phyloP scores from a whole-genome alignment of 495 filamentous ascomycete species.

The Delitschia confertaspora region DNA sequence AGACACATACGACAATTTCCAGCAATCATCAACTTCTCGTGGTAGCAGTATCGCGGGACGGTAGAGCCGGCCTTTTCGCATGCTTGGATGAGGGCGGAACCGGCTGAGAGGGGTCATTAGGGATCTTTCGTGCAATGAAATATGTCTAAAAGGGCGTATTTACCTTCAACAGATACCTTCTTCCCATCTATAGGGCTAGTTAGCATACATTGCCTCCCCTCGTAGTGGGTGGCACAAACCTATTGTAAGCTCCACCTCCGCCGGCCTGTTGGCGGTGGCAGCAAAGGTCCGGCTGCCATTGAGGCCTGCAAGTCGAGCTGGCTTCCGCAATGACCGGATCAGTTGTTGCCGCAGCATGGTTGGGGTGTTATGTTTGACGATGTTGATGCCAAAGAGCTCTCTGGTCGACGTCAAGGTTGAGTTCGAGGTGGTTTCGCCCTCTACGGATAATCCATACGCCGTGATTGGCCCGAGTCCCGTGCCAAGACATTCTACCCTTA shows the following conservation, averaged over 20 bases:
- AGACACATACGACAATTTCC: slow-evolving; percentile 99
- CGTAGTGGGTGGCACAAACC: slow-evolving; percentile 47
- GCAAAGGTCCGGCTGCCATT: slow-evolving; percentile 64
- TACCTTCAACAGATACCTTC: slow-evolving; percentile 93
- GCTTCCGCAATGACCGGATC: slow-evolving; percentile 76
- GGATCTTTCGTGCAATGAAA: slow-evolving; percentile 30
- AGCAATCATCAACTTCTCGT: slow-evolving; percentile 98
- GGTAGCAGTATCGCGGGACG: slow-evolving; percentile 98
- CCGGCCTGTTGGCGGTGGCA: slow-evolving; percentile 58
- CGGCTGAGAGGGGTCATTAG: slow-evolving; percentile 43
- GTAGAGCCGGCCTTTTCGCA: slow-evolving; percentile 93
- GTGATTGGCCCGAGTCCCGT: slow-evolving; percentile 28
- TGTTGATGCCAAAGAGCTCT: slow-evolving; percentile 30
- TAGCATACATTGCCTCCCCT: slow-evolving; percentile 26
- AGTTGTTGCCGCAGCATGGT: slow-evolving; percentile 85
- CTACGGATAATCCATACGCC: slow-evolving; percentile 14
- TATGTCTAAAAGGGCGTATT: slow-evolving; percentile 28
- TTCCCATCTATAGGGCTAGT: slow-evolving; percentile 67
- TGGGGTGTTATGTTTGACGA: slow-evolving; percentile 38
- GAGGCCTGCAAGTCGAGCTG: slow-evolving; percentile 53
- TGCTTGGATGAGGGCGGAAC: slow-evolving; percentile 94
- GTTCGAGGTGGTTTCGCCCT: neutral
- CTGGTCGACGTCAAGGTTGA: slow-evolving; percentile 9
- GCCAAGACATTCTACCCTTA: no score
- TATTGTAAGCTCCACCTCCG: slow-evolving; percentile 92